Evolutionary conservation across 805 yeast genomes (phyloP).

Genomic region (Wickerhamomyces hampshirensis): DNA sequence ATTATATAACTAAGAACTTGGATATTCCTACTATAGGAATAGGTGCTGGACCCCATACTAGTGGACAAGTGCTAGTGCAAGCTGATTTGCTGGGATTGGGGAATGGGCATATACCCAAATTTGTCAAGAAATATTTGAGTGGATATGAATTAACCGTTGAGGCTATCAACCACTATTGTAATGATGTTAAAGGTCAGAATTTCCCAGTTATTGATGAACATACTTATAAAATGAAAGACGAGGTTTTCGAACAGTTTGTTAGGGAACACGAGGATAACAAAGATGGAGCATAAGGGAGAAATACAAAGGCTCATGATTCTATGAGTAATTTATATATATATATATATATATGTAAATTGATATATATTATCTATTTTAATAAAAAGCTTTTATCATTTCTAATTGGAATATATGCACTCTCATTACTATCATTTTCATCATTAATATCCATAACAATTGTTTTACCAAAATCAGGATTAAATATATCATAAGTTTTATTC

Average conservation of each 20-base stretch:
- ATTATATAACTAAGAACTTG: conserved; percentile 53
- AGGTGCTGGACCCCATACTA: conserved; percentile 83
- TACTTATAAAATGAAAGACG: conserved; percentile 65
- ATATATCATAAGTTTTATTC: conserved; percentile 34
- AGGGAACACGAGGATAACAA: conserved; percentile 17
- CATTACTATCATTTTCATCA: conserved; percentile 6
- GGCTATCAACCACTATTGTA: conserved; percentile 49
- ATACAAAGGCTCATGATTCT: background rate
- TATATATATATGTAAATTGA: background rate
- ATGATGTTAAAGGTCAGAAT: conserved; percentile 47
- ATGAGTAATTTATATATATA: conserved; percentile 1
- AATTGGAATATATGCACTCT: conserved; percentile 16
- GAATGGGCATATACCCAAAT: conserved; percentile 55
- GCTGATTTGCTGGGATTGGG: conserved; percentile 78
- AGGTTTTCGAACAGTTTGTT: conserved; percentile 44
- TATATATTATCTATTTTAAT: conserved; percentile 16
- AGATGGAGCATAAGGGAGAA: background rate
- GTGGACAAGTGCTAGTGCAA: conserved; percentile 89
- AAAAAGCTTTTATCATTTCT: conserved; percentile 29
- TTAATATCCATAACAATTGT: conserved; percentile 46
- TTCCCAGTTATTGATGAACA: conserved; percentile 65
- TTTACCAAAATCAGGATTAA: conserved; percentile 73
- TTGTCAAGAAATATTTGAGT: conserved; percentile 66
- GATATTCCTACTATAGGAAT: conserved; percentile 87
- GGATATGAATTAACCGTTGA: conserved; percentile 42